A percentile compares a stretch with the other conserved stretches of the same genome.
These are phyloP conservation scores for Diaporthe ampelina DNA, from an alignment of 2,329 filamentous ascomycete species.

Conservation along the genomic window DNA sequence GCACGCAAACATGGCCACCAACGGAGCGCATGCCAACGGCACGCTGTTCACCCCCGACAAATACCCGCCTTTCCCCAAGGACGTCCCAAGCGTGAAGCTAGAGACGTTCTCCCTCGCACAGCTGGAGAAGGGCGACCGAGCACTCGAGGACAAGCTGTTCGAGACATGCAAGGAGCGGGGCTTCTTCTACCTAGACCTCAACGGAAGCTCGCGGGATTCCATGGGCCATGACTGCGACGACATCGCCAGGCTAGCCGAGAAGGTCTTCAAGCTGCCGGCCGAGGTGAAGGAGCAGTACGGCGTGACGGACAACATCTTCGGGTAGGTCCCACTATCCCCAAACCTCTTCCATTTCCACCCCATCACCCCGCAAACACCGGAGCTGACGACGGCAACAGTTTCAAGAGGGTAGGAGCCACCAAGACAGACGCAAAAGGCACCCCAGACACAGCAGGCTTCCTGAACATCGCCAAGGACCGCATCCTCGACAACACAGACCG, in stretches of 20 bases:
- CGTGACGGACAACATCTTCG: constrained; percentile 39
- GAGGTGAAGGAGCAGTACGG: constrained; percentile 41
- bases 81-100: constrained; percentile 38
- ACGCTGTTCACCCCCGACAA: constrained; percentile 15
- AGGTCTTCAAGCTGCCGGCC: constrained; percentile 38
- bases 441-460: constrained; percentile 40
- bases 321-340: constrained; percentile 12
- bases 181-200: constrained; percentile 43
- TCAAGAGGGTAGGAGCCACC: constrained; percentile 38
- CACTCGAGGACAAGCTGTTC: constrained; percentile 36
- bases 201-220: constrained; percentile 33
- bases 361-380: background rate
- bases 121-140: constrained; percentile 40
- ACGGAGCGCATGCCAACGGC: constrained; percentile 2
- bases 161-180: constrained; percentile 41
- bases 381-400: constrained; percentile 13
- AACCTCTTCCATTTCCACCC: too few species aligned
- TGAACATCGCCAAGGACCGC: constrained; percentile 42
- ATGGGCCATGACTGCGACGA: constrained; percentile 40
- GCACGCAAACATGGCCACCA: constrained; percentile 19
- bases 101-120: constrained; percentile 41
- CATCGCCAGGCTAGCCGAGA: constrained; percentile 38
- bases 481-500: constrained; percentile 41
- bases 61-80: constrained; percentile 37
- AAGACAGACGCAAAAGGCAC: constrained; percentile 39